These are phyloP conservation scores for Beauveria sp. DNA, from an alignment of 2,329 filamentous ascomycete species.

Conservation along the genomic window DNA sequence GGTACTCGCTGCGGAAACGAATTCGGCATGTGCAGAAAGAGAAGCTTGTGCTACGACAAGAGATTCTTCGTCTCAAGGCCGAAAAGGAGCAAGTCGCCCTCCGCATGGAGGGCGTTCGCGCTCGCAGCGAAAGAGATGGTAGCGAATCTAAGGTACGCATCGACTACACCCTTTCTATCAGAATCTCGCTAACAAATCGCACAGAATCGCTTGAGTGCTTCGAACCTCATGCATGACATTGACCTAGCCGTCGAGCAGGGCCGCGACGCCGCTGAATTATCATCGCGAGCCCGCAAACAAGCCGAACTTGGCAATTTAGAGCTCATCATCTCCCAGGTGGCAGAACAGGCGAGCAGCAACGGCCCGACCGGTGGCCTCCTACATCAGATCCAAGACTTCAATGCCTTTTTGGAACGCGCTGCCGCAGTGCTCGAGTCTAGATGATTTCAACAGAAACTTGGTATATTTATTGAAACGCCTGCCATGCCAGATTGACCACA, in stretches of 20 bases:
- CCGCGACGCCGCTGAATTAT: conserved; percentile 39
- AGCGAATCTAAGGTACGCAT: conserved; percentile 44
- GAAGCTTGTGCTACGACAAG: conserved; percentile 48
- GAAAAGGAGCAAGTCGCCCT: conserved; percentile 56
- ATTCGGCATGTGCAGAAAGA: conserved; percentile 50
- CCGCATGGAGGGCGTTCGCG: conserved; percentile 55
- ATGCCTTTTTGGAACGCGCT: conserved; percentile 54
- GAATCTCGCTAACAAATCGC: conserved; percentile 5
- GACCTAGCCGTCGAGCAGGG: conserved; percentile 49
- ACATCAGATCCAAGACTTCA: conserved; percentile 52
- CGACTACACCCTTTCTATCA: conserved; percentile 14
- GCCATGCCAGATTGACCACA: neutral
- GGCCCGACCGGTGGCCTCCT: conserved; percentile 45
- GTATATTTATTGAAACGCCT: conserved; percentile 1
- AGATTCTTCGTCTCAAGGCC: conserved; percentile 50
- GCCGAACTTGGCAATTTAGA: conserved; percentile 51
- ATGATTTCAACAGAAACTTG: conserved; percentile 18
- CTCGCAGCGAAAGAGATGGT: conserved; percentile 40
- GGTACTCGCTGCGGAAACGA: conserved; percentile 49
- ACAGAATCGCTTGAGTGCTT: conserved; percentile 43
- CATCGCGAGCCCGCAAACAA: conserved; percentile 36
- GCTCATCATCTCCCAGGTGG: conserved; percentile 46
- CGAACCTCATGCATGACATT: conserved; percentile 53
- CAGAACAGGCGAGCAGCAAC: conserved; percentile 43
- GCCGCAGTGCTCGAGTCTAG: conserved; percentile 47